Conservation (phyloP, 2,329 filamentous ascomycete species). For the Akanthomyces uredinophilus region DNA sequence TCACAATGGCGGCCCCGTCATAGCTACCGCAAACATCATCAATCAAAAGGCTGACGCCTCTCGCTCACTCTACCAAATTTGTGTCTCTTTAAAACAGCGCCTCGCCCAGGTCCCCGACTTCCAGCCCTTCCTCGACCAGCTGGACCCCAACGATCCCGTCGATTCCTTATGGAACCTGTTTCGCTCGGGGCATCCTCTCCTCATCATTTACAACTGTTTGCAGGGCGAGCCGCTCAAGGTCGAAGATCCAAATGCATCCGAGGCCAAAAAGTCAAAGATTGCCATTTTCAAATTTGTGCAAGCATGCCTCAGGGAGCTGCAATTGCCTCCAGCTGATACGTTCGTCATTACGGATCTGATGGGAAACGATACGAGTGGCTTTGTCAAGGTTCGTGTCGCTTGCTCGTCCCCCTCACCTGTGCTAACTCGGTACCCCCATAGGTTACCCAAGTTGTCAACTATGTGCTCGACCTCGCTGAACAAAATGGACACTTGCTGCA, state of each 20-base stretch:
- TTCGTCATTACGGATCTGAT: constrained; percentile 91
- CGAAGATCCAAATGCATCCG: constrained; percentile 55
- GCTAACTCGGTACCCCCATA: constrained; percentile 17
- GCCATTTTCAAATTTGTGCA: constrained; percentile 91
- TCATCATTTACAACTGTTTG: constrained; percentile 84
- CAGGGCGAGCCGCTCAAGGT: constrained; percentile 62
- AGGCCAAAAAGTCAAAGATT: constrained; percentile 75
- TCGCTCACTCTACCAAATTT: constrained; percentile 91
- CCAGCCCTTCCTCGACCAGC: constrained; percentile 65
- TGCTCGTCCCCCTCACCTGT: background rate
- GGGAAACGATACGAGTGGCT: constrained; percentile 91
- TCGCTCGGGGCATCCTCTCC: constrained; percentile 74
- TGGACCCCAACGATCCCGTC: constrained; percentile 71
- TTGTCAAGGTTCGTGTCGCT: constrained; percentile 68
- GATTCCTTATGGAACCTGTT: constrained; percentile 87
- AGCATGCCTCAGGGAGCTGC: constrained; percentile 77
- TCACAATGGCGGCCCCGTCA: constrained; percentile 55
- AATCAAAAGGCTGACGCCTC: constrained; percentile 93
- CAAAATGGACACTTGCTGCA: constrained; percentile 67
- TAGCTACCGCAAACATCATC: constrained; percentile 89
- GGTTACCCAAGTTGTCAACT: constrained; percentile 87
- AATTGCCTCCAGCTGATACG: constrained; percentile 73
- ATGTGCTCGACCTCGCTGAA: constrained; percentile 82
- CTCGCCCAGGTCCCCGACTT: constrained; percentile 81
- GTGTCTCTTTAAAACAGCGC: constrained; percentile 75